Evolutionary conservation across 352 stramenopile genomes (phyloP), one percentile per base, ranked within the genome.

Genomic region (Sclerospora graminicola): DNA sequence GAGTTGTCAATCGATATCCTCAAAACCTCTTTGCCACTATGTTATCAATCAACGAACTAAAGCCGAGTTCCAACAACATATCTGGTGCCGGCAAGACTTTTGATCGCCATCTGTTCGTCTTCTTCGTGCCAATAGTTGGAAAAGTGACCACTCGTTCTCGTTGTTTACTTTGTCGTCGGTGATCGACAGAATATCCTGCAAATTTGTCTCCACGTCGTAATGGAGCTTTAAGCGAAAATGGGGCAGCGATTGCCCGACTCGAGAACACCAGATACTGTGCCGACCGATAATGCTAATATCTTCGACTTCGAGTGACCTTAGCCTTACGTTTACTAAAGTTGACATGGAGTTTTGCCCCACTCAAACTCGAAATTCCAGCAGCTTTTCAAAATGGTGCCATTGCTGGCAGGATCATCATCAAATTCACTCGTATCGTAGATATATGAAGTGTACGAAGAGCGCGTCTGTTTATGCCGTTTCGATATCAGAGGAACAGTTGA

Each of bases 301-400:
- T 57, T 87, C 76, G 23, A 91, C 70, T 47, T 91, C 76, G 9
- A 91, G 55, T 21, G 79, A 89, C 21, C 65, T 60, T 23, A 91
- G 57, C 26, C 59, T 80, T 34, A 84, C 43, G 20, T 83, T 82
- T 20, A 82, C 36, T 60, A 87, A 70, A 2, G 75, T 82, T 4
- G 82, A 90, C 29, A 91, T 48, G 1, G 82, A 91, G 39, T 84
- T 84, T 62, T 90, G 84, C 2, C 67, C 78, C 15, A 88, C 51
- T 24, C 82, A 77, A n/a, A 89, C 47, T 34, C 79, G 73, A 51
- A 94, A 88, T 1, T 77, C 82, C 68, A 90, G 77, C 7, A 94
- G 28, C 33, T 84, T 88, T 31, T 87, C 38, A 88, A 45, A 31
- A 94, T 63, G 0, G 73, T 82, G 8, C 81, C 75, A 37, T 73